phyloP scores from a whole-genome alignment of 1,284 basidiomycete species.

The Pulveroboletus ridleyi region DNA sequence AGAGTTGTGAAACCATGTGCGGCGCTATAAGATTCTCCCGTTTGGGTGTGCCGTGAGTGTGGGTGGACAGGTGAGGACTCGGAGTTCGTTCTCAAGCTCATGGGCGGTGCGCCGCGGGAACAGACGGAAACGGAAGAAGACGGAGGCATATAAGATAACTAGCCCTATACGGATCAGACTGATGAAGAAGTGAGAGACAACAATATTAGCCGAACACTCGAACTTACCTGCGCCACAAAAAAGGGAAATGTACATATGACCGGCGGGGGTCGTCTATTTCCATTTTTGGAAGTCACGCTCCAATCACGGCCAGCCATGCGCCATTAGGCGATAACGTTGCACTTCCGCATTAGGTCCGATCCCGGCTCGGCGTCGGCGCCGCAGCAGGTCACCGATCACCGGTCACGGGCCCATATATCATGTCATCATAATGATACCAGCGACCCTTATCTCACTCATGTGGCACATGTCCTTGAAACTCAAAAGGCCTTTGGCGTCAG shows the following conservation, averaged over 20 bases:
- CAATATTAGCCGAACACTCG: background rate
- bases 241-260: background rate
- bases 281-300: background rate
- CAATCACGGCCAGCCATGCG: background rate
- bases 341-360: slow-evolving; percentile 14
- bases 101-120: slow-evolving; percentile 25
- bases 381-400: background rate
- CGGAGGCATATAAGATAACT: slow-evolving; percentile 3
- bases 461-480: background rate
- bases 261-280: background rate
- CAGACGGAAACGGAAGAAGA: slow-evolving; percentile 23
- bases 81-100: slow-evolving; percentile 16
- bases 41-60: slow-evolving; percentile 16
- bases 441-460: no score
- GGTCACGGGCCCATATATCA: background rate
- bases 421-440: slow-evolving; percentile 3
- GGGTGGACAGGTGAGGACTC: background rate
- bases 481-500: background rate
- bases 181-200: background rate
- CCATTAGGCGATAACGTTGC: background rate
- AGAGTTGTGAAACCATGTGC: slow-evolving; percentile 17
- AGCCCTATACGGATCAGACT: slow-evolving; percentile 7
- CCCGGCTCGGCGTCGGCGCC: slow-evolving; percentile 11
- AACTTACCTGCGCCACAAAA: background rate
- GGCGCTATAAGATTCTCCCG: slow-evolving; percentile 15